Evolutionary conservation across 1,139 yeast species (phyloP), one percentile per base, ranked within the genome.

Genomic region (Nakaseomyces delphensis): DNA sequence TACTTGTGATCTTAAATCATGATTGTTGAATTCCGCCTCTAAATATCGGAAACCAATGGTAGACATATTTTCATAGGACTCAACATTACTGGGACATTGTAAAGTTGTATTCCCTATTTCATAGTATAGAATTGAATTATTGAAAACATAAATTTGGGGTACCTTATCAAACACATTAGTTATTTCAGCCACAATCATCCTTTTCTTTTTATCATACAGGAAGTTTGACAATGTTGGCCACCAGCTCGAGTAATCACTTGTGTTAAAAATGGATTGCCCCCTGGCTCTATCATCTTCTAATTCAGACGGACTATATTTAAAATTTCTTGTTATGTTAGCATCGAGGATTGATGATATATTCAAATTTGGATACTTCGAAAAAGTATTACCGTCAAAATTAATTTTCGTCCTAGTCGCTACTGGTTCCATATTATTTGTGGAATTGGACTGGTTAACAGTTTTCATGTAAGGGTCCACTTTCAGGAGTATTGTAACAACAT

Each of bases 401-500:
- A n/a, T 16, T 28, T 14, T 11, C 9, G 31, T 24, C 1, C 13
- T 27, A 14, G 19, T 24, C n/a, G 10, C 21, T 6, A n/a, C 5
- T 8, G 24, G 27, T 24, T 43, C n/a, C 19, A 27, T 37, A 3
- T 29, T 18, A 9, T 32, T 29, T 5, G 40, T 38, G 6, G 3
- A n/a, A 18, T 38, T 27, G 14, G 18, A 11, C 10, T 4, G 15
- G 8, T 9, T 15, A 4, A 16, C 23, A 6, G 25, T 15, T 16
- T 36, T 25, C 27, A 13, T 20, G 27, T 13, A 25, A n/a, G 28
- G 32, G 13, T 36, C 36, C 13, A 49, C 25, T 45, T 71, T 71
- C 43, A 81, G 55, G n/a, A 79, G 57, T 16, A 85, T 28, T 39
- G 70, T 68, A n/a, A 83, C 37, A 25, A 77, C 54, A 54, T 76